Evolutionary conservation across 2,329 filamentous ascomycete species (phyloP), one percentile per base, ranked within the genome.

Genomic region (Neonectria coccinea): DNA sequence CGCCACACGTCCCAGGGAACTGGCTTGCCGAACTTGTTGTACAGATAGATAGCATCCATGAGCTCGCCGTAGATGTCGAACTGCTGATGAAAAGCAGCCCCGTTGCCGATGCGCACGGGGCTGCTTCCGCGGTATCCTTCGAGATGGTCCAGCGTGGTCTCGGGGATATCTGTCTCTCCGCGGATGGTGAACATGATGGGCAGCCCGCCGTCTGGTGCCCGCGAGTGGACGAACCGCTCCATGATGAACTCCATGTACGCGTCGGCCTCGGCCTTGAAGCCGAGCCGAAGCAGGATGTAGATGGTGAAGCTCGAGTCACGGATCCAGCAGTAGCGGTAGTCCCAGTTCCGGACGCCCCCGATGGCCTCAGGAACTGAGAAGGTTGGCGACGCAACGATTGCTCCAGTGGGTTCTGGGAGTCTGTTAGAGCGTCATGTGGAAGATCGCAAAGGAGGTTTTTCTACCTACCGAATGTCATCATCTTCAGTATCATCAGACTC

Each of bases 151-250:
- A 93, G 83, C 67, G 91, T 90, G 39, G 84, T 73, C 77, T 93
- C 91, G 0, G 91, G 90, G 41, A 94, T 91, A 42, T 93, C 88
- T 1, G 90, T 93, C 48, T 88, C 89, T 51, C 92, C 92, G 25
- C 88, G 85, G 68, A 94, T 93, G 44, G 89, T 92, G 74, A 94
- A 93, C 91, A 94, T 94, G 74, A 94, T 92, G 12, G 92, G 92
- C 39, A 94, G 79, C 0, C 86, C 88, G 31, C 88, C 87, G 54
- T 89, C 86, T 1, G 84, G 75, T 8, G 81, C 81, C n/a, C 87
- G 84, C 1, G 89, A 89, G 64, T 87, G 84, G 33, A 86, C 81
- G 65, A 94, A 88, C 10, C 91, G 86, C 68, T 92, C 87, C 78
- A 87, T 92, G 68, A 94, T 93, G 75, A 93, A 94, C 58, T 86